Evolutionary conservation across 2,329 filamentous ascomycete genomes (phyloP).

Genomic region (Claviceps humidiphila): DNA sequence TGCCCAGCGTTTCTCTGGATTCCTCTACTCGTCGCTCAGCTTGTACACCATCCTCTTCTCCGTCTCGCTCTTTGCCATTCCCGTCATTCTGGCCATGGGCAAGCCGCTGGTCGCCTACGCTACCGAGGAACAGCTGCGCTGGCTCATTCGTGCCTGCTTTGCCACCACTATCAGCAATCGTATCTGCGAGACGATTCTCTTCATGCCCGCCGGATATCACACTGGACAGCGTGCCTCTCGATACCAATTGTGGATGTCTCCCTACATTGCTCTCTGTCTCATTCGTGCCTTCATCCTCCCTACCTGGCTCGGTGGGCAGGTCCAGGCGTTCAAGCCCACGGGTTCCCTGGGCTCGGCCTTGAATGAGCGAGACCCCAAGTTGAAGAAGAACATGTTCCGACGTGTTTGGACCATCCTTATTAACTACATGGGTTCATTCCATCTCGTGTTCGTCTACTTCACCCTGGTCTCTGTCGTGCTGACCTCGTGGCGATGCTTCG

Average conservation of each 20-base stretch:
- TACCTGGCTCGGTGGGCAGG: slow-evolving; percentile 44
- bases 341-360: slow-evolving; percentile 42
- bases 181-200: slow-evolving; percentile 44
- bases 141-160: slow-evolving; percentile 44
- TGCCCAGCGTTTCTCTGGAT: slow-evolving; percentile 45
- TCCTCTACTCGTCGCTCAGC: slow-evolving; percentile 41
- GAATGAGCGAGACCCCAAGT: slow-evolving; percentile 42
- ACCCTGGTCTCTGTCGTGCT: slow-evolving; percentile 36
- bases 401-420: slow-evolving; percentile 41
- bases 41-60: slow-evolving; percentile 43
- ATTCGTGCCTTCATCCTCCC: slow-evolving; percentile 45
- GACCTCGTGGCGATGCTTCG: slow-evolving; percentile 37
- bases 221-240: slow-evolving; percentile 42
- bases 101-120: slow-evolving; percentile 44
- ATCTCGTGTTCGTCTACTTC: slow-evolving; percentile 40
- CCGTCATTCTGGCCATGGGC: slow-evolving; percentile 43
- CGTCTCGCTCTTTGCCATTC: slow-evolving; percentile 43
- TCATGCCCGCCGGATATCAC: slow-evolving; percentile 44
- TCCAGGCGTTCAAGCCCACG: slow-evolving; percentile 46
- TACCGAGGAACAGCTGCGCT: slow-evolving; percentile 38
- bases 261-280: slow-evolving; percentile 45
- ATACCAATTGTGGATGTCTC: slow-evolving; percentile 49
- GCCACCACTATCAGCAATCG: slow-evolving; percentile 36
- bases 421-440: slow-evolving; percentile 42
- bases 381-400: slow-evolving; percentile 36